Evolutionary conservation across 176 grass and related monocot genomes (phyloP), one percentile per base, ranked within the genome.

Genomic region (Oryza glaberrima): DNA sequence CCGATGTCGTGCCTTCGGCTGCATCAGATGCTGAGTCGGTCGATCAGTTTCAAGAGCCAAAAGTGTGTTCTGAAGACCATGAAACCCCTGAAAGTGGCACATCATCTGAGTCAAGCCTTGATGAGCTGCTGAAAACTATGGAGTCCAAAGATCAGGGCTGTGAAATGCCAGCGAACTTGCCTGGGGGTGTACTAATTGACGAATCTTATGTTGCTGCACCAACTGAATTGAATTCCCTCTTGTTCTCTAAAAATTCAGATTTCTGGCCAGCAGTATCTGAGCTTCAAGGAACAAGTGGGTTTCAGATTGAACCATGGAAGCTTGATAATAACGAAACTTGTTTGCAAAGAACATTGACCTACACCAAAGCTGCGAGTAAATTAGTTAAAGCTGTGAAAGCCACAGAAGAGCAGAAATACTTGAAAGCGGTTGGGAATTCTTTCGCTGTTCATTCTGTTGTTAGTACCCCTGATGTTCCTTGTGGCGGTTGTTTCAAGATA

Each of bases 321-420:
- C 81, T 92, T 17, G 93, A 92, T 61, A 87, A 41, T 28, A 87
- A 56, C 3, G 96, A 89, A 6, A 80, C 81, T 41, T 90, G 47
- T 70, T 81, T 96, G 66, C 93, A 84, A 75, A 90, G 96, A 84
- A 86, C 87, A 78, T 82, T 94, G 52, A 94, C 19, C 73, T 99
- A 94, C 81, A 99, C 84, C 69, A 99, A 87, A 83, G 81, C 96
- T 64, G 93, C 96, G 9, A 89, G 90, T 73, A 99, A 94, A 84
- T 80, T 99, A 73, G 91, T 99, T 48, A 99, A 96, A 83, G 89
- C 96, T 76, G 91, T 93, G 67, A 93, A 91, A 86, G 96, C 91
- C 52, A 95, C 89, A 46, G 96, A 98, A 80, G 93, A 94, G 67
- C 96, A 95, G 75, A 94, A 66, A 77, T 98, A 95, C 80, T 72